Base-by-base conservation (phyloP, 176 grass and related monocot species). In the Elaeis guineensis region DNA sequence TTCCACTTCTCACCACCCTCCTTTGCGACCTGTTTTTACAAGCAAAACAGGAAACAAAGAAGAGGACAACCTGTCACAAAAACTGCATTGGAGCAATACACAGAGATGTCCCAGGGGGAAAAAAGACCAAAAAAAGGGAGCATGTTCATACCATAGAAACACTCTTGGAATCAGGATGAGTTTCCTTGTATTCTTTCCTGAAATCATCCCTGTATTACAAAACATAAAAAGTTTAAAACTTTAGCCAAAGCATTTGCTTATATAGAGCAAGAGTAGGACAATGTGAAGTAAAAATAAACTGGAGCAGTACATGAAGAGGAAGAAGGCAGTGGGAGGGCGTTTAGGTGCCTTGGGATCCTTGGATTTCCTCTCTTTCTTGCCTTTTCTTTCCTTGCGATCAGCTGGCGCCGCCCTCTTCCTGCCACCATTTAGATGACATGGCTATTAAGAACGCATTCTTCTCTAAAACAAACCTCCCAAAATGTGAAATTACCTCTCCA, bases 1-100 rank as follows among this genome's bases (percentile, higher is more conserved):
- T 51, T 92, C 87, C 93, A 98, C 70, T 21, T 91, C 60, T 85
- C 81, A n/a, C 93, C 87, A 61, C 60, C 93, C 72, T 88, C 84
- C 73, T 98, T 98, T 7, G 64, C 49, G 49, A 78, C 90, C 90
- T 68, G 87, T 70, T 26, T 21, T 3, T 2, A 49, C 15, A 25
- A 60, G 17, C 6, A 15, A 66, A 19, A 21, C 0, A 53, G 8
- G 0, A 23, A 30, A 39, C 30, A 2, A 61, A 15, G 21, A 21
- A 39, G 16, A 50, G 9, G 22, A 35, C 66, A 23, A 16, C 0
- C 7, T 32, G 18, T 19, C 21, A 44, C 11, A 44, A 14, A 32
- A 12, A 44, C 35, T 44, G 3, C 25, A n/a, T 48, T 20, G 17
- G 29, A 44, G 11, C 9, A 44, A 44, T 14, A 44, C 9, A 2